A percentile compares a stretch with the other conserved stretches of the same genome.
These are phyloP conservation scores for Naganishia friedmannii DNA, from an alignment of 768 basidiomycete species.

Conservation along the genomic window DNA sequence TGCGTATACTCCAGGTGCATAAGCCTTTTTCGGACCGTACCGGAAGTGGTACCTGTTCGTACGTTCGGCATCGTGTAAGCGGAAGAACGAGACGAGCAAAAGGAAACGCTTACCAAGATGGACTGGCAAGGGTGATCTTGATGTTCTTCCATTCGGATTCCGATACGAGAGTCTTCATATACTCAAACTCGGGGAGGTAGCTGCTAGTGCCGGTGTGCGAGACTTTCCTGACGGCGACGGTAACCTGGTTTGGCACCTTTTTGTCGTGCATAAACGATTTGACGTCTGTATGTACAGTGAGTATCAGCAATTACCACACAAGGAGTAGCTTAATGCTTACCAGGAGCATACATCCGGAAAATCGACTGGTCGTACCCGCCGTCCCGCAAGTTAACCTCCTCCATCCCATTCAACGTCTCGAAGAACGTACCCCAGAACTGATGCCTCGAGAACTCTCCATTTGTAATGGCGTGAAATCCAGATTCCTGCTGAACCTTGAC, in stretches of 20 bases:
- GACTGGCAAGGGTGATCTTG: constrained; percentile 70
- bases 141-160: constrained; percentile 66
- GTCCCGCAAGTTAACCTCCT: constrained; percentile 54
- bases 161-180: constrained; percentile 55
- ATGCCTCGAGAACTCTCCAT: constrained; percentile 58
- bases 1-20: constrained; percentile 19
- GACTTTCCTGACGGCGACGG: constrained; percentile 19
- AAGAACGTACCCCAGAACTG: constrained; percentile 67
- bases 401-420: constrained; percentile 66
- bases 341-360: constrained; percentile 27
- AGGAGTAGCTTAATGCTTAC: neutral
- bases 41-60: constrained; percentile 25
- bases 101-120: constrained; percentile 38
- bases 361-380: constrained; percentile 22
- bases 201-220: constrained; percentile 40
- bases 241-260: constrained; percentile 22
- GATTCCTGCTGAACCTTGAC: constrained; percentile 60
- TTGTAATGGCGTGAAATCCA: constrained; percentile 64
- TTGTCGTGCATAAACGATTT: constrained; percentile 28
- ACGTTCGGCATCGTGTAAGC: neutral
- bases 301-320: neutral
- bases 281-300: neutral
- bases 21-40: constrained; percentile 22
- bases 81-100: neutral
- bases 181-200: constrained; percentile 49